Base-by-base conservation (phyloP, 495 filamentous ascomycete species). In the Aspergillus affinis region DNA sequence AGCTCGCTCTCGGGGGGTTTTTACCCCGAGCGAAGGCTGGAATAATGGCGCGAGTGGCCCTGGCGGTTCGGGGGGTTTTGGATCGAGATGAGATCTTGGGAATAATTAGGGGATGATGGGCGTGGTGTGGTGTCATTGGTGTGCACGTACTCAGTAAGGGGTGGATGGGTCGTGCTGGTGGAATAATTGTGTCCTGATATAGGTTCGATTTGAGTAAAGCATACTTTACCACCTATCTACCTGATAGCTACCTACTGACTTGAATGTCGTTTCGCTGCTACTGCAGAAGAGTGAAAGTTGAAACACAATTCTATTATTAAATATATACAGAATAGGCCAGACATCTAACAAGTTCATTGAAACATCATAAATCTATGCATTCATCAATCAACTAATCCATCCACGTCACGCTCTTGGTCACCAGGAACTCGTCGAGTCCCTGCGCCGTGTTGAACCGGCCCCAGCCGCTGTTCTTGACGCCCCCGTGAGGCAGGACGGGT, bases 351-450 rank as follows among this genome's bases (percentile, higher is more conserved):
- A n/a, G n/a, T n/a, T n/a, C n/a, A n/a, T n/a, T n/a, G n/a, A n/a
- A 13, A 3, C 15, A 1, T 41, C 7, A 12, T 45, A 7, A 27
- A 8, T 15, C 45, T 19, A 5, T 17, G 20, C 21, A 29, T n/a
- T 27, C 26, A 29, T 18, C 46, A 15, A 15, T 18, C 44, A 26
- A 20, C 64, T 59, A 73, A 62, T 77, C 75, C 76, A 77, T 77
- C 76, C 85, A 95, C 8, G 91, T 96, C 18, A 97, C 81, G 45
- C 85, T 92, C 83, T 97, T 97, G 21, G 85, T 85, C 63, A 84
- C 80, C 69, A 93, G 70, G 75, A 92, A 97, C 77, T 97, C 92
- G 47, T 88, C 75, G 51, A 87, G 56, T 0, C 84, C 84, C 64
- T 78, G 77, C 21, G 68, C 70, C 0, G 72, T 76, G 66, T 84